These are phyloP conservation scores for Puccinia coronata DNA, from an alignment of 1,284 basidiomycete species.

Conservation along the genomic window DNA sequence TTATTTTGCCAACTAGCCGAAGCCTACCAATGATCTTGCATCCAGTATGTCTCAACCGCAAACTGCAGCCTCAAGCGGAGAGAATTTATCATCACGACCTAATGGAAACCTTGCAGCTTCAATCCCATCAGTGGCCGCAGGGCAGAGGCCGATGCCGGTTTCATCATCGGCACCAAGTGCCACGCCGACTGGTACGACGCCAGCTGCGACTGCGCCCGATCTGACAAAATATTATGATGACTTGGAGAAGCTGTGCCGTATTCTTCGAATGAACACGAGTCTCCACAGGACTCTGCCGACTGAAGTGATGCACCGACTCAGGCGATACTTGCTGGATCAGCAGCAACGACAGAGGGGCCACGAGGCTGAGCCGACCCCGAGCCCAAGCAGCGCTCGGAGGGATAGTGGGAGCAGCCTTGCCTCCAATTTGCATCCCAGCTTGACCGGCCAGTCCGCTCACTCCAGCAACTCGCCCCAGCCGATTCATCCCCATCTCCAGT, in stretches of 20 bases:
- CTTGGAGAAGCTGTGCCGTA: constrained; percentile 32
- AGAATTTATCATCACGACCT: neutral
- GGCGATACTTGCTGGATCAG: constrained; percentile 39
- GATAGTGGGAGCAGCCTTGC: neutral
- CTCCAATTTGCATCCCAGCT: neutral
- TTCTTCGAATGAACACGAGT: constrained; percentile 24
- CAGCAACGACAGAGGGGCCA: constrained; percentile 15
- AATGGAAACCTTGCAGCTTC: constrained; percentile 3
- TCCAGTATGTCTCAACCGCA: neutral
- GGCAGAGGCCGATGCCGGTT: neutral
- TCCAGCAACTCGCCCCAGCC: neutral
- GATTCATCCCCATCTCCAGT: neutral
- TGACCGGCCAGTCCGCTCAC: neutral
- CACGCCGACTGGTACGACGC: too few species aligned
- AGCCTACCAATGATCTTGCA: neutral
- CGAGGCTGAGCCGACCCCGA: neutral
- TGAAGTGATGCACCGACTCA: constrained; percentile 39
- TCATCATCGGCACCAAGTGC: neutral
- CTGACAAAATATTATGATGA: constrained; percentile 43
- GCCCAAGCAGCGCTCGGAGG: neutral
- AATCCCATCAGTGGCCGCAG: neutral
- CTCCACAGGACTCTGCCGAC: constrained; percentile 33
- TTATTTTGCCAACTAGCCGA: neutral
- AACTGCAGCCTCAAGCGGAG: neutral
- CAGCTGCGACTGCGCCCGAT: neutral